These are phyloP conservation scores for Butyriboletus loyo DNA, from an alignment of 768 basidiomycete species.

Conservation along the genomic window DNA sequence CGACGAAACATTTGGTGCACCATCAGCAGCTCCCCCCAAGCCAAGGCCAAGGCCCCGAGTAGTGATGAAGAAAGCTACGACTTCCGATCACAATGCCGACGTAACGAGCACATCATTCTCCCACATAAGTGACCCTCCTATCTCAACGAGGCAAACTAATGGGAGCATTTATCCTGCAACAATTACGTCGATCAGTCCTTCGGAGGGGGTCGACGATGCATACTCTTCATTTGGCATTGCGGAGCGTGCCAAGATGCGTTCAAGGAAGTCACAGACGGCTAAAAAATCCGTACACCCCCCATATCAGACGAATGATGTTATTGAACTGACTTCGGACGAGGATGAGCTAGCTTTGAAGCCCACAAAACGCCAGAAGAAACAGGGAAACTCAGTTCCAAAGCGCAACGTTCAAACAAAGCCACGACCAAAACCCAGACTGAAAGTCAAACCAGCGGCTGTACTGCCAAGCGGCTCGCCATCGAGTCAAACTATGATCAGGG, in stretches of 20 bases:
- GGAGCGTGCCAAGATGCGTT: slow-evolving; percentile 58
- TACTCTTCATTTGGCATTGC: slow-evolving; percentile 41
- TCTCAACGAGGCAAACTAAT: slow-evolving; percentile 8
- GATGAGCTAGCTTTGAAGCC: slow-evolving; percentile 36
- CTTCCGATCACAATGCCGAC: background rate
- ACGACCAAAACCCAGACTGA: slow-evolving; percentile 26
- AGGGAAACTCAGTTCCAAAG: slow-evolving; percentile 27
- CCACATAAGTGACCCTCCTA: slow-evolving; percentile 20
- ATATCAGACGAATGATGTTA: slow-evolving; percentile 32
- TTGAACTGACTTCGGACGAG: slow-evolving; percentile 46
- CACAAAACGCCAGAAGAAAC: slow-evolving; percentile 31
- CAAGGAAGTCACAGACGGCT: slow-evolving; percentile 31
- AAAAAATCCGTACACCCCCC: slow-evolving; percentile 11
- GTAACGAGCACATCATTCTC: slow-evolving; percentile 14
- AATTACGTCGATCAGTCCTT: slow-evolving; percentile 5
- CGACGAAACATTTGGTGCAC: too few relatives aligned
- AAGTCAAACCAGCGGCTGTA: slow-evolving; percentile 10
- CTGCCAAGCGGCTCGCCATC: slow-evolving; percentile 19
- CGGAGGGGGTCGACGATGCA: slow-evolving; percentile 12
- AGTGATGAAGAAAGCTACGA: slow-evolving; percentile 17
- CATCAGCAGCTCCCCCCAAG: background rate
- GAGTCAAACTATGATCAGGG: slow-evolving; percentile 3
- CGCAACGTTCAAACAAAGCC: slow-evolving; percentile 25
- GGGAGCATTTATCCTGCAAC: slow-evolving; percentile 24
- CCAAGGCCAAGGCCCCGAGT: slow-evolving; percentile 35